These are phyloP conservation scores for Nannizzia gypsea DNA, from an alignment of 2,329 filamentous ascomycete genomes.

Conservation along the genomic window DNA sequence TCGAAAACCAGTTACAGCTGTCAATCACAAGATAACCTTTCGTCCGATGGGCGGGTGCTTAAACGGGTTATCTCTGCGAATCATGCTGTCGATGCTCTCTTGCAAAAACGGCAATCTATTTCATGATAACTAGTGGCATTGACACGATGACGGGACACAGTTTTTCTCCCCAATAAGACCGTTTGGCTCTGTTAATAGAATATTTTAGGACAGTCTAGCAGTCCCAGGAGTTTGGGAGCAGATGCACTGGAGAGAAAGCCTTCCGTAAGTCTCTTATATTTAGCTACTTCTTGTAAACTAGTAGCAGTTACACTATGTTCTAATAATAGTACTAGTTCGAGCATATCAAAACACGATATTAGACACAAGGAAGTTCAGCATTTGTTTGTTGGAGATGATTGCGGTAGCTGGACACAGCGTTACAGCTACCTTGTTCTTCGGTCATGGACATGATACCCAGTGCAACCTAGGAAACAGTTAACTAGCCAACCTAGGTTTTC, in stretches of 20 bases:
- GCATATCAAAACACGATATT: constrained; percentile 6
- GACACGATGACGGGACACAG: not conserved
- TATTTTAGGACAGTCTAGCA: not conserved
- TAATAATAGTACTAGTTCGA: not conserved
- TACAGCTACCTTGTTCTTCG: not conserved
- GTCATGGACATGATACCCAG: not conserved
- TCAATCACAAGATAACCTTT: not conserved
- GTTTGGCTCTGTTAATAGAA: not conserved
- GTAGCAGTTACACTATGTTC: not conserved
- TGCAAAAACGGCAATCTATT: constrained; percentile 6
- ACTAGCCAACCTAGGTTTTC: not conserved
- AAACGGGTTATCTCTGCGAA: constrained; percentile 4
- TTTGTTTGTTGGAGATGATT: constrained; percentile 7
- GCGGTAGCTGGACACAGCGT: constrained; percentile 7
- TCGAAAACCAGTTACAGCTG: too few species aligned
- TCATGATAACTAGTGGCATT: not conserved
- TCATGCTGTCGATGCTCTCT: constrained; percentile 4
- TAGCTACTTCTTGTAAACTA: not conserved
- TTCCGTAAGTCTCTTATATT: not conserved
- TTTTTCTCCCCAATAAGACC: not conserved
- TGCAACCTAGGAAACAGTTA: not conserved
- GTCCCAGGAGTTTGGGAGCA: not conserved
- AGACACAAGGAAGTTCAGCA: not conserved
- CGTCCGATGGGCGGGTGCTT: constrained; percentile 5
- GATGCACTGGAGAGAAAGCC: not conserved